These are phyloP conservation scores for Aureobasidium lini DNA, from an alignment of 2,329 filamentous ascomycete genomes.

Conservation along the genomic window DNA sequence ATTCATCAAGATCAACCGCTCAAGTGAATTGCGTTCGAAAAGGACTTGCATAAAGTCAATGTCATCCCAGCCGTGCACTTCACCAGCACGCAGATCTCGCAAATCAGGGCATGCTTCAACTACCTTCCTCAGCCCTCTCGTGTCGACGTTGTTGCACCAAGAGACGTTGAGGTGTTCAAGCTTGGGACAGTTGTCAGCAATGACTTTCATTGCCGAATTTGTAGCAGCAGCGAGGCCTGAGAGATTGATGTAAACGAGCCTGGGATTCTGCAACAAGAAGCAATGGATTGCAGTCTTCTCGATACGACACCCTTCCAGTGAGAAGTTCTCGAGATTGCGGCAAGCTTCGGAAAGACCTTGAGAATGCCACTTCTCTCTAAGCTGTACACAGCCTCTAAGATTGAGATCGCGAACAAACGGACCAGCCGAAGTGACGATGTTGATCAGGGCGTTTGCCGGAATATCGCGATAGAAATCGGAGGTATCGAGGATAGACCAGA, in stretches of 20 bases:
- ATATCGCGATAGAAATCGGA: slow-evolving; percentile 84
- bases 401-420: slow-evolving; percentile 90
- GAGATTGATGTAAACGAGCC: slow-evolving; percentile 77
- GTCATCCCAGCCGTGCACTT: slow-evolving; percentile 73
- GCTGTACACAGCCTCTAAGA: slow-evolving; percentile 80
- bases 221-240: slow-evolving; percentile 73
- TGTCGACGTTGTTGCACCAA: slow-evolving; percentile 84
- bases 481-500: slow-evolving; percentile 76
- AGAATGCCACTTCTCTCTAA: slow-evolving; percentile 70
- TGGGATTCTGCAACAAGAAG: slow-evolving; percentile 68
- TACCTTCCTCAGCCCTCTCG: slow-evolving; percentile 64
- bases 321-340: slow-evolving; percentile 78
- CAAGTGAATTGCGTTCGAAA: slow-evolving; percentile 72
- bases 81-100: slow-evolving; percentile 72
- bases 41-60: slow-evolving; percentile 63
- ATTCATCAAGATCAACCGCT: slow-evolving; percentile 73
- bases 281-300: slow-evolving; percentile 72
- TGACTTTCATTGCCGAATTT: slow-evolving; percentile 78
- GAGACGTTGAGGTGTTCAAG: slow-evolving; percentile 84
- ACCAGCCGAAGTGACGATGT: slow-evolving; percentile 76
- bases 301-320: slow-evolving; percentile 81
- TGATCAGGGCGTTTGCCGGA: slow-evolving; percentile 71
- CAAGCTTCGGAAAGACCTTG: slow-evolving; percentile 77
- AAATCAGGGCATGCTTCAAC: slow-evolving; percentile 65
- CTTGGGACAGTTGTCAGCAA: slow-evolving; percentile 70